phyloP scores from a whole-genome alignment of 768 basidiomycete genomes.

The Lentinula sp. region DNA sequence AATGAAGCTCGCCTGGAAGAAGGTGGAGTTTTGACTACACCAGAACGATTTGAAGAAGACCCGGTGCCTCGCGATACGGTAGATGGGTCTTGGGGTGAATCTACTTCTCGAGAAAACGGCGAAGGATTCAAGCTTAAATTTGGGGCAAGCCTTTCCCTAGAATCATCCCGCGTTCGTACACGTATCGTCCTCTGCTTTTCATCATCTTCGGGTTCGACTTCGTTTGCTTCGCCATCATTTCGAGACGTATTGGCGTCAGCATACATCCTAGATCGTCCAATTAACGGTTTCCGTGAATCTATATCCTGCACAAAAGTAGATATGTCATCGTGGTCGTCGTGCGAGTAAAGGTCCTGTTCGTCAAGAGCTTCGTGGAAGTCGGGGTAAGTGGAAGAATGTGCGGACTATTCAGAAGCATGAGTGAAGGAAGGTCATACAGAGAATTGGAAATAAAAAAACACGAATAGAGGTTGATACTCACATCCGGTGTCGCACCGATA shows the following conservation, averaged over 20 bases:
- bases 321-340: constrained; percentile 65
- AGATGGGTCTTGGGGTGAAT: background rate
- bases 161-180: background rate
- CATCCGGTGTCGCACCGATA: background rate
- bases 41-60: background rate
- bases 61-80: background rate
- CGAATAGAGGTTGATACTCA: background rate
- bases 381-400: background rate
- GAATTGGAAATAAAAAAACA: background rate
- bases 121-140: background rate
- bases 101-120: background rate
- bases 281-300: constrained; percentile 62
- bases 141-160: background rate
- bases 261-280: constrained; percentile 28
- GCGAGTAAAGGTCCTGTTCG: background rate
- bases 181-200: constrained; percentile 1
- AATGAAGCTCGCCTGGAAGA: background rate
- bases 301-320: constrained; percentile 76
- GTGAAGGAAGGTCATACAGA: background rate
- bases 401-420: background rate
- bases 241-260: background rate
- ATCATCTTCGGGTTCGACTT: constrained; percentile 1
- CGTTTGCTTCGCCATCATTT: background rate
- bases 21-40: background rate
- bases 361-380: background rate